Conservation (phyloP, 2,329 filamentous ascomycete genomes). For the Cladobotryum mycophilum region DNA sequence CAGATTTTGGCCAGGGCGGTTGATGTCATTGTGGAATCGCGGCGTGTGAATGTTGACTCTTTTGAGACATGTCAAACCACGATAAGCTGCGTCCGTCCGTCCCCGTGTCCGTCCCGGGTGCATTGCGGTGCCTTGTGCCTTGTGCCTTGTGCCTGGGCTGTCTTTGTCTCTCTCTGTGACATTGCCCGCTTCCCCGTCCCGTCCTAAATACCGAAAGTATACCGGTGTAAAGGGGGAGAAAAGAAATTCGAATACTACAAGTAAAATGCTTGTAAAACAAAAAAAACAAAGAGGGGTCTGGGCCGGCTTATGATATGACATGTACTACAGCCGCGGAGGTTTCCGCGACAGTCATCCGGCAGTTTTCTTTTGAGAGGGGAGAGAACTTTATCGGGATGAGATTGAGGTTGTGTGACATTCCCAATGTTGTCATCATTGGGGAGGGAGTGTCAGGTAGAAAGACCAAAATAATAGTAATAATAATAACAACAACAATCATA, state of each 20-base stretch:
- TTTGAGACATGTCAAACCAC: slow-evolving; percentile 2
- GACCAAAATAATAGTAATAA: too few relatives aligned
- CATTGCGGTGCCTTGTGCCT: too few relatives aligned
- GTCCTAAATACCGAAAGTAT: neutral
- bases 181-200: slow-evolving; percentile 5
- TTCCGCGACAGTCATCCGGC: too few relatives aligned
- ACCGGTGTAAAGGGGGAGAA: too few relatives aligned
- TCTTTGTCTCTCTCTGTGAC: neutral
- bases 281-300: too few relatives aligned
- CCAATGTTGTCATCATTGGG: neutral
- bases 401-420: neutral
- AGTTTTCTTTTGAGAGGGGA: too few relatives aligned
- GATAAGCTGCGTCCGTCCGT: slow-evolving; percentile 5
- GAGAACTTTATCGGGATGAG: too few relatives aligned
- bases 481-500: too few relatives aligned
- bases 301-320: too few relatives aligned
- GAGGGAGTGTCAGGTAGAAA: neutral
- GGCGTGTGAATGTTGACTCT: neutral
- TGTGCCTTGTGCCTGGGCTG: neutral
- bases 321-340: too few relatives aligned
- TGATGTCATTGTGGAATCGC: slow-evolving; percentile 13
- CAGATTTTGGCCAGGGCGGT: slow-evolving; percentile 1
- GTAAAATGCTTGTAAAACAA: too few relatives aligned
- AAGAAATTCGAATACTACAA: too few relatives aligned
- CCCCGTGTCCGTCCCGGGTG: slow-evolving; percentile 2